phyloP scores from a whole-genome alignment of 345 rosid species.

The Euphorbia pulcherrima region DNA sequence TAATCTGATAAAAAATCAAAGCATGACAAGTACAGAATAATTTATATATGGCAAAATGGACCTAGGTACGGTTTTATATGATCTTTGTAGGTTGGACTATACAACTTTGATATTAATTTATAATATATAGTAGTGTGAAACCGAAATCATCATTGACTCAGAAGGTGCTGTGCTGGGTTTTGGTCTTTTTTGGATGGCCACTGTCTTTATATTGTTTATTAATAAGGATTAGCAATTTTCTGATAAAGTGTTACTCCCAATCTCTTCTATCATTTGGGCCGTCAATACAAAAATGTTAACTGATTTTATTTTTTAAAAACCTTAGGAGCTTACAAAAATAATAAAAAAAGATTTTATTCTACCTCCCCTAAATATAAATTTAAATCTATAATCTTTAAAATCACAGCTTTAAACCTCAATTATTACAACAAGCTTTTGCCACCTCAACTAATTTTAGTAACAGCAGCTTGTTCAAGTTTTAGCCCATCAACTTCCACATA shows the following conservation, averaged over 20 bases:
- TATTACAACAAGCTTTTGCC: too few species aligned
- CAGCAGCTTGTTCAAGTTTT: neutral
- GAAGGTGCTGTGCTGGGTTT: conserved; percentile 5
- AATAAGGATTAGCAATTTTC: neutral
- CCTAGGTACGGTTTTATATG: conserved; percentile 4
- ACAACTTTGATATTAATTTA: conserved; percentile 4
- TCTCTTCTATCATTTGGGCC: neutral
- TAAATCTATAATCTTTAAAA: too few species aligned
- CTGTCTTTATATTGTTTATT: neutral
- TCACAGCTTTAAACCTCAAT: too few species aligned
- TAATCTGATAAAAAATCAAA: neutral
- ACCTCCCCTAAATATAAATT: too few species aligned
- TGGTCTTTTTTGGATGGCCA: conserved; percentile 16
- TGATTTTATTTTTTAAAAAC: too few species aligned
- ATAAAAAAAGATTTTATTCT: too few species aligned
- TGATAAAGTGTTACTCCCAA: neutral
- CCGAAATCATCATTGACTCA: conserved; percentile 23
- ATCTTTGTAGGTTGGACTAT: conserved; percentile 22
- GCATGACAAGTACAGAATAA: neutral
- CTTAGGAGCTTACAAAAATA: too few species aligned
- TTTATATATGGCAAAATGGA: neutral
- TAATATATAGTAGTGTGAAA: neutral
- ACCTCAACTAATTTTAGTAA: neutral
- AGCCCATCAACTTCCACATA: neutral
- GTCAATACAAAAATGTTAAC: neutral